phyloP scores from a whole-genome alignment of 345 rosid genomes.

The Theobroma cacao region DNA sequence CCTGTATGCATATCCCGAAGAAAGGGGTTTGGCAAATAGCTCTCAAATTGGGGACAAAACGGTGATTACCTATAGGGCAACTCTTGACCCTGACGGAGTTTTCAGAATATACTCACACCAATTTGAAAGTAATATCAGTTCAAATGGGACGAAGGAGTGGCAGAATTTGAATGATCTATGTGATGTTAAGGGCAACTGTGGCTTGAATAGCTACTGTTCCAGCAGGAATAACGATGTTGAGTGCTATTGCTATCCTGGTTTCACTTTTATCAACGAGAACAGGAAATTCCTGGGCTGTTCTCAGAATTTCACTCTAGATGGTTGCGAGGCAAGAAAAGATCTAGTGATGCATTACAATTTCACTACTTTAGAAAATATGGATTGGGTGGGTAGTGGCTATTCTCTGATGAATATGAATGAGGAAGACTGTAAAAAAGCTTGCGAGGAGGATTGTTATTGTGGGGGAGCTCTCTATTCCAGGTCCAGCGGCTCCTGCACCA shows the following conservation, averaged over 20 bases:
- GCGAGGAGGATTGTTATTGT: conserved; percentile 28
- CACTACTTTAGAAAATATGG: conserved; percentile 15
- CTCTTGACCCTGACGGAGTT: conserved; percentile 26
- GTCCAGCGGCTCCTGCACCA: background rate
- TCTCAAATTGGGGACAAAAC: background rate
- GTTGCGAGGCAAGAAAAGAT: background rate
- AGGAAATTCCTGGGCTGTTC: conserved; percentile 18
- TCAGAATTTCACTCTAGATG: conserved; percentile 20
- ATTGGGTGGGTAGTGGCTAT: conserved; percentile 10
- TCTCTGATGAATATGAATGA: background rate
- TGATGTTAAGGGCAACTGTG: conserved; percentile 18
- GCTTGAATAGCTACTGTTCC: conserved; percentile 32
- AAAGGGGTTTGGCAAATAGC: background rate
- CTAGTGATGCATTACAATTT: background rate
- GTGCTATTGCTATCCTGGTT: conserved; percentile 27
- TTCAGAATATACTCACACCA: conserved; percentile 24
- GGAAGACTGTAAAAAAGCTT: conserved; percentile 18
- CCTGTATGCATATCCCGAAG: background rate
- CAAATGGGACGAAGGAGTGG: background rate
- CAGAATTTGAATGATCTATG: background rate
- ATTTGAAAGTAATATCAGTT: background rate
- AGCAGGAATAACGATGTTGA: background rate
- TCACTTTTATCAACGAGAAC: conserved; percentile 7
- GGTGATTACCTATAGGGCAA: conserved; percentile 15
- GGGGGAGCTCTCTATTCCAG: conserved; percentile 16